Evolutionary conservation across 768 basidiomycete species (phyloP).

Genomic region (Leccinum subgranulosum): DNA sequence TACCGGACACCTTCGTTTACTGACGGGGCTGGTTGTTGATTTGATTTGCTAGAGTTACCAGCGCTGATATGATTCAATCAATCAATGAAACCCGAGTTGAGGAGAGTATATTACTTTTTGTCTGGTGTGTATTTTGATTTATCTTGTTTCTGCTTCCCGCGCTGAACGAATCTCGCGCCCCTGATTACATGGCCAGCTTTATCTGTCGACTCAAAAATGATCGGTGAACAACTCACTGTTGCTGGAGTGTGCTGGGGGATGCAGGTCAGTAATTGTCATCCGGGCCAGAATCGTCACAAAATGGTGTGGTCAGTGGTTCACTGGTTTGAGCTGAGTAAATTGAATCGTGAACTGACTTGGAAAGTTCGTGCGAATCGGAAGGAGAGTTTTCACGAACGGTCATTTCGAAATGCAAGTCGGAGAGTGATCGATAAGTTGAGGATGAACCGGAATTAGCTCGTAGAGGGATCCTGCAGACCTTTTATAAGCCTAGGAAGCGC

Average conservation of each 20-base stretch:
- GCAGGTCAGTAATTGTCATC: background rate
- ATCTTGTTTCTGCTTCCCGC: background rate
- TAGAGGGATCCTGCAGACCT: background rate
- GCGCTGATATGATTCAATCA: background rate
- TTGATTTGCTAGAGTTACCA: background rate
- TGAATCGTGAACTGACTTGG: background rate
- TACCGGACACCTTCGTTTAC: background rate
- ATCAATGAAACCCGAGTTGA: background rate
- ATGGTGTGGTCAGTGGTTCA: background rate
- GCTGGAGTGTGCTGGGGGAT: background rate
- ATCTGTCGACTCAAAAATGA: background rate
- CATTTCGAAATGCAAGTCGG: background rate
- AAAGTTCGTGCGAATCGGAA: background rate
- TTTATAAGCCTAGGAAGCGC: slow-evolving; percentile 17
- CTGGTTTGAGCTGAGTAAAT: background rate
- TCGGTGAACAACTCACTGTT: background rate
- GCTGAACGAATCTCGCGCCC: background rate
- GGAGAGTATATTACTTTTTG: background rate
- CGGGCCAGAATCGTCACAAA: background rate
- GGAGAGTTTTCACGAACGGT: no score
- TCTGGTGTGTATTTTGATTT: fast-evolving
- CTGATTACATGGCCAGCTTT: background rate
- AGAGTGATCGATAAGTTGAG: background rate
- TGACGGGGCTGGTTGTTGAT: background rate
- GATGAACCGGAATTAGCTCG: background rate